A percentile compares a stretch with the other conserved stretches of the same genome.
These are phyloP conservation scores for Pelargonium cotyledonis DNA, from an alignment of 441 rosid genomes.

Conservation along the genomic window DNA sequence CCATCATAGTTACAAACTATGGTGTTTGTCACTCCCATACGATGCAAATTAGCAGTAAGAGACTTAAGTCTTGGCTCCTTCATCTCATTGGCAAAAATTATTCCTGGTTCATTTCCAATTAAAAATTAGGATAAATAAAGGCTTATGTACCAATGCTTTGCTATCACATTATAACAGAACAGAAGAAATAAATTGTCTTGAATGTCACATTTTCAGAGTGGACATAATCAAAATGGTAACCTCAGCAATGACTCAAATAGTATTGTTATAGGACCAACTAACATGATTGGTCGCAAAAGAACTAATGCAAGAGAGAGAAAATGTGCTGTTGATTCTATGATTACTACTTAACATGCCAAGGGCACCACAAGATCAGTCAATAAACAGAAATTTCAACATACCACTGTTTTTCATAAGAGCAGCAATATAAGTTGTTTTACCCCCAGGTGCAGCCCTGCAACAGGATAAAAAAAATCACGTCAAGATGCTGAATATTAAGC, in stretches of 20 bases:
- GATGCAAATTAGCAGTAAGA: slow-evolving; percentile 84
- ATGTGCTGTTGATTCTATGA: too few species aligned
- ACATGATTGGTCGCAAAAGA: not conserved
- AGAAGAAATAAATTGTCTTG: not conserved
- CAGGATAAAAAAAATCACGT: slow-evolving; percentile 17
- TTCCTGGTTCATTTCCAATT: slow-evolving; percentile 39
- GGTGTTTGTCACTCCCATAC: slow-evolving; percentile 96
- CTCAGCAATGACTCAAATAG: not conserved
- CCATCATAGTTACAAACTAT: slow-evolving; percentile 92
- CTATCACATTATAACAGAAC: not conserved
- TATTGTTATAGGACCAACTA: not conserved
- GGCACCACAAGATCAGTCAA: slow-evolving; percentile 7
- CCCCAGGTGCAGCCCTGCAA: slow-evolving; percentile 97
- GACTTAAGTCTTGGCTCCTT: slow-evolving; percentile 77
- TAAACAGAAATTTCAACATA: slow-evolving; percentile 30
- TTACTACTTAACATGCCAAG: too few species aligned
- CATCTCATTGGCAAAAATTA: slow-evolving; percentile 93
- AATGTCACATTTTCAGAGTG: too few species aligned
- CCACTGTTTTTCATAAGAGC: slow-evolving; percentile 94
- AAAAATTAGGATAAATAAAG: not conserved
- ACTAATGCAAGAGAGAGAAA: not conserved
- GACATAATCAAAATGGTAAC: not conserved
- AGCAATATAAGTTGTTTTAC: slow-evolving; percentile 90
- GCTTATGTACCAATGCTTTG: too few species aligned
- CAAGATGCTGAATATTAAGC: not conserved